Base-by-base conservation (phyloP, 1,284 basidiomycete species). In the Leucoagaricus sp. region DNA sequence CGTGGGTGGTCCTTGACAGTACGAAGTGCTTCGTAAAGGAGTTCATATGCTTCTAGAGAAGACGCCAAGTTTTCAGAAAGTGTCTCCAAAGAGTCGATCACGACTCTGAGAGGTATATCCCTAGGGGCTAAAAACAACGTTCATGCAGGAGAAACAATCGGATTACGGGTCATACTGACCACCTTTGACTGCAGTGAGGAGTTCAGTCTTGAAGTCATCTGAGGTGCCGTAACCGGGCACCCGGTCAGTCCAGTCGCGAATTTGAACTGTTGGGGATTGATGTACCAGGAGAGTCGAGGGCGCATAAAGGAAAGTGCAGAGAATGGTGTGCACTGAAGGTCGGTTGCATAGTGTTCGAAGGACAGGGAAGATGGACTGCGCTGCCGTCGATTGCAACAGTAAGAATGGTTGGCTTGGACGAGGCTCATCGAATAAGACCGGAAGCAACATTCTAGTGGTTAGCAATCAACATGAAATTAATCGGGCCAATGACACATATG, bases 41-140 rank as follows among this genome's bases (percentile, higher is more conserved):
- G 76, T 29, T 70, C 74, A 60, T 82, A 83, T 1, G 82, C 75
- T 59, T 77, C 73, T 21, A 36, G 9, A 6, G 86, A 72, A 19
- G 75, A 56, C n/a, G 85, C 85, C 12, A 75, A 77, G 31, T 82
- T 66, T 65, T 91, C 86, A 4, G 79, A 73, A 7, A 91, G 69
- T 6, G 82, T 84, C 61, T 90, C 87, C 21, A 83, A 69, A 13
- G 88, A 89, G 67, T 91, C 89, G 46, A 91, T 75, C 53, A 87
- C 67, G 23, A 89, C 77, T 58, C 77, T 79, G 21, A 86, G 59
- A 17, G 83, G 73, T 28, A 76, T 44, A 13, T 47, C 74, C 38
- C 72, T 31, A 21, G 75, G 69, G 42, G 70, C 78, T 79, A 21
- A 15, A 19, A 10, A 41, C 23, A 13, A 3, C 8, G 13, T 21